Base-by-base conservation (phyloP, 2,329 filamentous ascomycete species). In the Colletotrichum tabaci region DNA sequence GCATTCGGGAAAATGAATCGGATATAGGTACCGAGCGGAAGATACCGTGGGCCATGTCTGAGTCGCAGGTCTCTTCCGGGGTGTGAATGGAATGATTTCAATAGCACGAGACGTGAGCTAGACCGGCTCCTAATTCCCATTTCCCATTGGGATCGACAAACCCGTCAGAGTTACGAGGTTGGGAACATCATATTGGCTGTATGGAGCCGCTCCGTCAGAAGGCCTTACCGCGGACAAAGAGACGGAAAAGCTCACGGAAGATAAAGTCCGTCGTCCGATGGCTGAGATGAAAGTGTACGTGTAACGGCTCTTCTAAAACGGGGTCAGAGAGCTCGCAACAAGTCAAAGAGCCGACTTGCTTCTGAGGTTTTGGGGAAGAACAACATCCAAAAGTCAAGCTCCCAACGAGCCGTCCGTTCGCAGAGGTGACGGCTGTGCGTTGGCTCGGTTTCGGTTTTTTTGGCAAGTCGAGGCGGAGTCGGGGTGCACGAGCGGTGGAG, bases 261-360 rank as follows among this genome's bases (percentile, higher is more conserved):
- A 26, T 35, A 6, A 3, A 3, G 44, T 35, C 23, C 44, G 58
- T 53, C 64, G 44, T 62, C 68, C 35, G 15, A 68, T 35, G 23
- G 50, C 18, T 58, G 15, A 30, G 64, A 67, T 30, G 68, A 47
- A 47, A 40, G 52, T 46, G 23, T 55, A 58, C 21, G 58, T 38
- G 65, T 47, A 68, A 71, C 58, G 68, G 40, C 12, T 68, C 64
- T 64, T 64, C 46, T 55, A 35, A 71, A 68, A 71, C 68, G 58
- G 13, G 49, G 30, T 63, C 40, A 71, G 65, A 67, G 8, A 40
- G 56, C 40, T 47, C 40, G 15, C 57, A 53, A 57, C 15, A 30
- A 42, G 64, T 58, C 57, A 61, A 71, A 62, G 57, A 62, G 16
- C 38, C 35, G 12, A 44, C 18, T 61, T 58, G 15, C 21, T 26